Percentiles rank a stretch among this genome's conserved stretches.
phyloP scores from a whole-genome alignment of 192 early-diverging fungal species.

The Rhizophagus sp. region DNA sequence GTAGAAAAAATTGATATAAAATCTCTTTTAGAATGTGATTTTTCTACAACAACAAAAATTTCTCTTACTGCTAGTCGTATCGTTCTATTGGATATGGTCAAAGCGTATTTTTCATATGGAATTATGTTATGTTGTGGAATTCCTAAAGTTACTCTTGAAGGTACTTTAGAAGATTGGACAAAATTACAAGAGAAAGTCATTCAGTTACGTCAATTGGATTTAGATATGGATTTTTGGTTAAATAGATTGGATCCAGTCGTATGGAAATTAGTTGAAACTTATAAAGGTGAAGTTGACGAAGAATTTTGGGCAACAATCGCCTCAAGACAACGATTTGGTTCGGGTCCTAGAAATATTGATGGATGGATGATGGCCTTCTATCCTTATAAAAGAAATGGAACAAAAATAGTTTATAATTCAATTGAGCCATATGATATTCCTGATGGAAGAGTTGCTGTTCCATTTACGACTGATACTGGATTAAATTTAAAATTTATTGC shows the following conservation, averaged over 20 bases:
- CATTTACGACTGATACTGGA: not conserved
- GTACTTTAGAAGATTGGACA: not conserved
- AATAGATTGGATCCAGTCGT: not conserved
- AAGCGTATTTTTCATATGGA: not conserved
- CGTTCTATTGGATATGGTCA: not conserved
- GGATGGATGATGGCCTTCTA: not conserved
- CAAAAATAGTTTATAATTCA: not conserved
- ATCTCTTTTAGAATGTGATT: not conserved
- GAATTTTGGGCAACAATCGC: not conserved
- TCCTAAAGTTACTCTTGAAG: not conserved
- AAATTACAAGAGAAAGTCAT: not conserved
- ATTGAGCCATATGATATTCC: not conserved
- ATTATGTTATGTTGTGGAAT: not conserved
- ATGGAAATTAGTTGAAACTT: not conserved
- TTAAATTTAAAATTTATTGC: no score
- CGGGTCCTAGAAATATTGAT: not conserved
- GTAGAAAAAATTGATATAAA: not conserved
- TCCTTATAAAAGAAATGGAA: not conserved
- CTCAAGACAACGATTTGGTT: not conserved
- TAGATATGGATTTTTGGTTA: conserved; percentile 7
- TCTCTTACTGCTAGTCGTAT: not conserved
- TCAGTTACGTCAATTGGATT: not conserved
- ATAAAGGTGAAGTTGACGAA: not conserved
- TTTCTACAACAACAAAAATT: not conserved
- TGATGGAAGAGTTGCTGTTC: not conserved